A percentile compares a stretch with the other conserved stretches of the same genome.
Conservation (phyloP, 2,329 filamentous ascomycete genomes). For the Samsoniella hepiali region DNA sequence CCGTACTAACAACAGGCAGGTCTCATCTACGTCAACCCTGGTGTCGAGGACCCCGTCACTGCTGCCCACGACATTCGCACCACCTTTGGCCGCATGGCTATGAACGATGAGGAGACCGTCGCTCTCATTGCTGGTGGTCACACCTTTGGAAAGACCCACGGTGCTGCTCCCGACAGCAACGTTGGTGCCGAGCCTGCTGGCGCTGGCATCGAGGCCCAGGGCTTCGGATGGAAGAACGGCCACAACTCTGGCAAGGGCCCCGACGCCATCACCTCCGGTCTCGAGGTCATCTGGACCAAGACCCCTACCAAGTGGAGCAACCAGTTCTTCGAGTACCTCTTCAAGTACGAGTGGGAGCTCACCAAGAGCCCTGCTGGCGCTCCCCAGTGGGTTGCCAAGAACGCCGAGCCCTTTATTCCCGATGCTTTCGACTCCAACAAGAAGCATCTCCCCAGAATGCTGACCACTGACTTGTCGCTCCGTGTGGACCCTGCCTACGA, state of each 20-base stretch:
- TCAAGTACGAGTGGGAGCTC: conserved; percentile 75
- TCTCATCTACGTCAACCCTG: conserved; percentile 79
- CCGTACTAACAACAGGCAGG: conserved; percentile 54
- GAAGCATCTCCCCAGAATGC: conserved; percentile 73
- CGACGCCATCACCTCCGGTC: conserved; percentile 70
- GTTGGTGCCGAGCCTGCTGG: conserved; percentile 66
- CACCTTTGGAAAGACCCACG: conserved; percentile 78
- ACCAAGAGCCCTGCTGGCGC: conserved; percentile 73
- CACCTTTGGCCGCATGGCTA: conserved; percentile 76
- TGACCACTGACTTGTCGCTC: conserved; percentile 71
- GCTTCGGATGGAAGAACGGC: conserved; percentile 69
- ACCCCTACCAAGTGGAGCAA: conserved; percentile 75
- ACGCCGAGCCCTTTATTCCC: conserved; percentile 64
- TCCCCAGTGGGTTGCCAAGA: conserved; percentile 74
- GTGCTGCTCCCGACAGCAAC: conserved; percentile 61
- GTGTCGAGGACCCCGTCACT: conserved; percentile 64
- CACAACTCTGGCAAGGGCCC: conserved; percentile 64
- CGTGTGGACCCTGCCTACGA: conserved; percentile 69
- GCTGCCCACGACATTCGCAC: conserved; percentile 69
- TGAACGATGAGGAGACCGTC: conserved; percentile 80
- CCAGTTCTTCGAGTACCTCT: conserved; percentile 70
- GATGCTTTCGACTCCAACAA: conserved; percentile 66
- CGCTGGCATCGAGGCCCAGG: conserved; percentile 62
- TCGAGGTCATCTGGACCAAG: conserved; percentile 78
- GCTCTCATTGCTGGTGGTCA: conserved; percentile 77